Evolutionary conservation across 306 rosid species (phyloP), one percentile per base, ranked within the genome.

Genomic region (Prosopis cineraria): DNA sequence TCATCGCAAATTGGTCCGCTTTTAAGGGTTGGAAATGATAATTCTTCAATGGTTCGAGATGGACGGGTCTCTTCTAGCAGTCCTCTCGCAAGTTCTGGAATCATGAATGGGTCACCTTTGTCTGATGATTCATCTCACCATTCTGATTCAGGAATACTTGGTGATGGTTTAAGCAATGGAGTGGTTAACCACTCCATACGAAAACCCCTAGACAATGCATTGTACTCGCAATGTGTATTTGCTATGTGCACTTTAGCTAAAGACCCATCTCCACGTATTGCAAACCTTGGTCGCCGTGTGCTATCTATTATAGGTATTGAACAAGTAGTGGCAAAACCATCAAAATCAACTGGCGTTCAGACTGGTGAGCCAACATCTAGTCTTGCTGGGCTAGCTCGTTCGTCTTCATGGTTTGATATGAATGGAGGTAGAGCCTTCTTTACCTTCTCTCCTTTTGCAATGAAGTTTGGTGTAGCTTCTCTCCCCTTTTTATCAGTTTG

Each of bases 341-440:
- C 78, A 3, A 96, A 84, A 86, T 50, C 84, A 77, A 78, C 76
- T 36, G 78, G 88, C 76, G 34, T 73, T 71, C 88, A 90, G 34
- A 64, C 88, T 47, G 84, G 85, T 80, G 99, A 93, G 74, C 45
- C 81, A 33, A 47, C 93, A 68, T 71, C 93, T 69, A 82, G 27
- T 77, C 82, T 89, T 85, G 83, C 88, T 72, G 96, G 98, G 76
- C 75, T 94, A 78, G 97, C 89, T 80, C 98, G 98, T 52, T 96
- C 98, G 0, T 90, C 99, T 71, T 93, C 99, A 12, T 96, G 96
- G 99, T 88, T 96, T 74, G 99, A 96, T 72, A 96, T 96, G 98
- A 93, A 91, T 81, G 97, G 94, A 80, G 99, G 99, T 93, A 86
- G 59, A 47, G 48, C 75, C n/a, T 66, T 12, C 72, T 37, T 67